Base-by-base conservation (phyloP, 345 rosid genomes). In the Nasturtium officinale region DNA sequence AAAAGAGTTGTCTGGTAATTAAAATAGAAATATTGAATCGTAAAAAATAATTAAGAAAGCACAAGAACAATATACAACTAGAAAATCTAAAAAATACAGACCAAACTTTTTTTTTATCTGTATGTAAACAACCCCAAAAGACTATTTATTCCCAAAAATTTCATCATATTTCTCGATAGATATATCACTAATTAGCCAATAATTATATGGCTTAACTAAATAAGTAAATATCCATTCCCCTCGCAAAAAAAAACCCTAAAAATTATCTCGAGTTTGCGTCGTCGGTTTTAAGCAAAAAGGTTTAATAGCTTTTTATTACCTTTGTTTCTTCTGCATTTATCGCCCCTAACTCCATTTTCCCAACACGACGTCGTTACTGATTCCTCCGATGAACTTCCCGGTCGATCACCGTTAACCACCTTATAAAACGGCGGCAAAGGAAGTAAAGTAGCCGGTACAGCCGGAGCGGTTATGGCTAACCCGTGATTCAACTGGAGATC, bases 311-410 rank as follows among this genome's bases (percentile, higher is more conserved):
- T 68, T 58, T 43, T 72, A 21, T 64, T 75, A 57, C 53, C 61
- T 65, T 46, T 48, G 40, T 51, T 66, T 21, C 16, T 59, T 29
- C 7, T 51, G 67, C 48, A 26, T n/a, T 46, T 79, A 65, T 78
- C 83, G 33, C 85, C 70, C 12, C 8, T 76, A 13, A 45, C 38
- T 42, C 84, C 85, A 63, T 85, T 84, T 7, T 87, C 91, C 18
- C 82, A 84, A 69, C 87, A 86, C 35, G 98, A 85, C 52, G 96
- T 90, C 59, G 91, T 90, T 30, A 67, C 97, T 0, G 96, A 94
- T 64, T 85, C 97, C 83, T 90, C 97, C 25, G 96, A 93, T 42
- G 95, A 89, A 54, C 89, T 84, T 25, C 79, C 93, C 15, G 90
- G 87, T 23, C 83, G 80, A 45, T 85, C 69, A 43, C 42, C n/a